phyloP scores from a whole-genome alignment of 768 basidiomycete species.

The Rhodotorula sphaerocarpa region DNA sequence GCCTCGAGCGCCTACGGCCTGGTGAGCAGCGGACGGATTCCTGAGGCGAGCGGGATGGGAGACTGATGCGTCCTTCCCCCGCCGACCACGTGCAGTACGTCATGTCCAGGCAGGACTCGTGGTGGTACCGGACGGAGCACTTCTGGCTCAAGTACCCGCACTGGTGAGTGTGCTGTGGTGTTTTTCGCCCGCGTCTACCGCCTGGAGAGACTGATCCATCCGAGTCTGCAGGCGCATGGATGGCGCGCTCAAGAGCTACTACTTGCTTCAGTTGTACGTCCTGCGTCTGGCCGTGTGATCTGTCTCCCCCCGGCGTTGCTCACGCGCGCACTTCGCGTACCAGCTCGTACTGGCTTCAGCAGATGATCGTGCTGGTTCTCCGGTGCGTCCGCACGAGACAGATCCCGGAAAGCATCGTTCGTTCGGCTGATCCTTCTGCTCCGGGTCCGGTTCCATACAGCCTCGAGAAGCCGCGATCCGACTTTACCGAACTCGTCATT shows the following conservation, averaged over 20 bases:
- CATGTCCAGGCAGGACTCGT: conserved; percentile 71
- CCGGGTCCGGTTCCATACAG: too few relatives aligned
- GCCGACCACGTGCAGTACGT: conserved; percentile 68
- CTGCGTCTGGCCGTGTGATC: neutral
- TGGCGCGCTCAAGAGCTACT: conserved; percentile 77
- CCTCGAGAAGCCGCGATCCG: conserved; percentile 90
- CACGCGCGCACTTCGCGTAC: neutral
- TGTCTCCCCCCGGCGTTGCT: neutral
- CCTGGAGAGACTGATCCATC: neutral
- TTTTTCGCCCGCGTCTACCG: neutral
- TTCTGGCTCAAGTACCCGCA: conserved; percentile 63
- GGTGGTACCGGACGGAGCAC: conserved; percentile 71
- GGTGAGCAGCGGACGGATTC: too few relatives aligned
- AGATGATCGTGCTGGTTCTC: conserved; percentile 73
- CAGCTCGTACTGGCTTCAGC: conserved; percentile 80
- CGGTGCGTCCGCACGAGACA: conserved; percentile 38
- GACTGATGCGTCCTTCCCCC: too few relatives aligned
- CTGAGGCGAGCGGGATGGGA: too few relatives aligned
- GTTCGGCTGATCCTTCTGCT: too few relatives aligned
- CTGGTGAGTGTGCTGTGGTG: conserved; percentile 6
- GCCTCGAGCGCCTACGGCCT: conserved; percentile 65
- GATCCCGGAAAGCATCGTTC: neutral
- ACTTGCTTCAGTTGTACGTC: conserved; percentile 66
- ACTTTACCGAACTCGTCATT: conserved; percentile 72
- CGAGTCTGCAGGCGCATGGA: conserved; percentile 64